phyloP scores from a whole-genome alignment of 2,329 filamentous ascomycete genomes.

The Talaromyces sp. region DNA sequence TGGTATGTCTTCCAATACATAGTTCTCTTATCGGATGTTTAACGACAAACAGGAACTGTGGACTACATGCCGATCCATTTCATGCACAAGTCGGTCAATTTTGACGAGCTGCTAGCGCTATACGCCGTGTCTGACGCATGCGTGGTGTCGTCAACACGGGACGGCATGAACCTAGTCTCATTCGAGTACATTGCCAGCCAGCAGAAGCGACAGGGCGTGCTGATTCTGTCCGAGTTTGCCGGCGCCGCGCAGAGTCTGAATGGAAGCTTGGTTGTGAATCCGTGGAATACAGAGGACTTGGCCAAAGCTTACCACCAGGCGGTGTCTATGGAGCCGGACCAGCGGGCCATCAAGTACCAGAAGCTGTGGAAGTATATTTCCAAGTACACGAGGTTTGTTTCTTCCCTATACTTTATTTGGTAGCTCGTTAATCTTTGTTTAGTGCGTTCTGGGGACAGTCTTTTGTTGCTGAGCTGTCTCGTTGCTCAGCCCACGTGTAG shows the following conservation, averaged over 20 bases:
- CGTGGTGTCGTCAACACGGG: conserved; percentile 88
- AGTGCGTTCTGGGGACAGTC: conserved; percentile 93
- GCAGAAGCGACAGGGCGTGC: conserved; percentile 79
- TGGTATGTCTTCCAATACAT: conserved; percentile 42
- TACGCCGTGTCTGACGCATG: conserved; percentile 91
- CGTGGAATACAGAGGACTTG: conserved; percentile 96
- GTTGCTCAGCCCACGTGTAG: conserved; percentile 30
- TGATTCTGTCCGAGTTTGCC: conserved; percentile 95
- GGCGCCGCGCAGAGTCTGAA: conserved; percentile 93
- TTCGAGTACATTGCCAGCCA: conserved; percentile 98
- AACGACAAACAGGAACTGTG: conserved; percentile 60
- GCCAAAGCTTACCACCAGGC: conserved; percentile 90
- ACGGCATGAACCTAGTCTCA: conserved; percentile 97
- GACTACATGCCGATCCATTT: conserved; percentile 99
- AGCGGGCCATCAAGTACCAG: conserved; percentile 77
- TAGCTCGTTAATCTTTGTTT: conserved; percentile 12
- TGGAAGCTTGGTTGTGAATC: conserved; percentile 90
- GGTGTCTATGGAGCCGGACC: conserved; percentile 92
- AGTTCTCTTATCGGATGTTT: no score
- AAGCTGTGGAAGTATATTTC: conserved; percentile 94
- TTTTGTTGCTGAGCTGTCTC: conserved; percentile 79
- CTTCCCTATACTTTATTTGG: background rate
- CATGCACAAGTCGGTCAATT: conserved; percentile 90
- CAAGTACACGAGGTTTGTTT: conserved; percentile 76
- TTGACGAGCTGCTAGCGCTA: conserved; percentile 89